Percentiles rank a stretch among this genome's conserved stretches.
Conservation (phyloP, 2,329 filamentous ascomycete species). For the Emericellopsis cladophorae region DNA sequence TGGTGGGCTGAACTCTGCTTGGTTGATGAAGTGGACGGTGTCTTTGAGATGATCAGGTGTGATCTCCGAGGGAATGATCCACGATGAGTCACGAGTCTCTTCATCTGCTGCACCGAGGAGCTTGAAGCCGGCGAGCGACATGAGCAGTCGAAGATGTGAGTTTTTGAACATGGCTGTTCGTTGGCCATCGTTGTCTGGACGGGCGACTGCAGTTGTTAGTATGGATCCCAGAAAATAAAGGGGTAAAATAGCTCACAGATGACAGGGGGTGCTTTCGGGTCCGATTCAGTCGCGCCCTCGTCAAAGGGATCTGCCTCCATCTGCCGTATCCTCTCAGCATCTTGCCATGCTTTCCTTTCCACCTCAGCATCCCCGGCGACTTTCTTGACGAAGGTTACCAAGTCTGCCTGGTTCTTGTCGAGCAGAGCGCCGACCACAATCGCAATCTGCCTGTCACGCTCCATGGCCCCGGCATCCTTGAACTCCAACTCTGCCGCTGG, state of each 20-base stretch:
- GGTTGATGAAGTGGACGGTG: constrained; percentile 58
- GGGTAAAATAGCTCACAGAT: constrained; percentile 16
- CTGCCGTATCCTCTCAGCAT: constrained; percentile 49
- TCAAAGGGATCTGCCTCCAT: constrained; percentile 19
- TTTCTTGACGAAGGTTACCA: constrained; percentile 72
- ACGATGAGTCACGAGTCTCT: constrained; percentile 63
- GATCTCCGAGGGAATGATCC: constrained; percentile 61
- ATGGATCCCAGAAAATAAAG: constrained; percentile 1
- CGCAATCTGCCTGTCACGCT: constrained; percentile 58
- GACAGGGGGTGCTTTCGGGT: constrained; percentile 15
- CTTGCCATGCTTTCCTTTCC: constrained; percentile 68
- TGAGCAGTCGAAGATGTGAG: constrained; percentile 71
- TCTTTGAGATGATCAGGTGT: constrained; percentile 55
- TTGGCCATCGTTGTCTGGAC: constrained; percentile 51
- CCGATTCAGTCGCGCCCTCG: constrained; percentile 12
- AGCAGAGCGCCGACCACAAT: constrained; percentile 71
- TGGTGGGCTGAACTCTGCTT: constrained; percentile 66
- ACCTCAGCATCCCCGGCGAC: constrained; percentile 54
- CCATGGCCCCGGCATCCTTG: constrained; percentile 45
- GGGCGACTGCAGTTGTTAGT: constrained; percentile 36
- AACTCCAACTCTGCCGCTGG: constrained; percentile 77
- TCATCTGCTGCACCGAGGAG: constrained; percentile 40
- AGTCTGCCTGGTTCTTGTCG: constrained; percentile 64
- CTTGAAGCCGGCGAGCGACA: constrained; percentile 63
- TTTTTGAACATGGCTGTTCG: constrained; percentile 78